These are phyloP conservation scores for Aspergillus sclerotiicarbonarius DNA, from an alignment of 495 filamentous ascomycete genomes.

Conservation along the genomic window DNA sequence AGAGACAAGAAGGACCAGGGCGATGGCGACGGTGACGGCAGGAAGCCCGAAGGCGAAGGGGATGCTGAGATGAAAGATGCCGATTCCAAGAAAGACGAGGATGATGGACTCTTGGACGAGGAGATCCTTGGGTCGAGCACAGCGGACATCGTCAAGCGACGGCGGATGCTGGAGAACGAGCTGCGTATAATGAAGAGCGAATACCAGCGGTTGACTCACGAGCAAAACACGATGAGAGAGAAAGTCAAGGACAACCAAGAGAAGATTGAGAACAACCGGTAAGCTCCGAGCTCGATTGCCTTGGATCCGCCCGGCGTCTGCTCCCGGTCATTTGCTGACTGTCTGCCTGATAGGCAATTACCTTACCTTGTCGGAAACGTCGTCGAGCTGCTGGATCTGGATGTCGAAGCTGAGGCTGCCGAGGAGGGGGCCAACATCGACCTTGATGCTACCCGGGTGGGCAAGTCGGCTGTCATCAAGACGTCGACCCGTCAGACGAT, in stretches of 20 bases:
- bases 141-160: slow-evolving; percentile 83
- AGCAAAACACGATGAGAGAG: slow-evolving; percentile 91
- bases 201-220: slow-evolving; percentile 87
- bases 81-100: slow-evolving; percentile 68
- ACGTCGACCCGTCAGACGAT: slow-evolving; percentile 99
- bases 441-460: slow-evolving; percentile 91
- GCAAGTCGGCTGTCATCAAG: slow-evolving; percentile 99
- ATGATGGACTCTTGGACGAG: slow-evolving; percentile 80
- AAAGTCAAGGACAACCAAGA: slow-evolving; percentile 99
- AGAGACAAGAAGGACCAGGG: slow-evolving; percentile 71
- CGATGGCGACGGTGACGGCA: slow-evolving; percentile 43
- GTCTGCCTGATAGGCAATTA: slow-evolving; percentile 66
- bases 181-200: slow-evolving; percentile 98
- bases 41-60: slow-evolving; percentile 57
- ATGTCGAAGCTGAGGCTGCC: slow-evolving; percentile 90
- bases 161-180: slow-evolving; percentile 92
- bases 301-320: not conserved
- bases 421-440: slow-evolving; percentile 99
- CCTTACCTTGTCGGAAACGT: slow-evolving; percentile 98
- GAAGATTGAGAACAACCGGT: slow-evolving; percentile 99
- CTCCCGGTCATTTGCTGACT: slow-evolving; percentile 14
- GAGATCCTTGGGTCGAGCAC: slow-evolving; percentile 90
- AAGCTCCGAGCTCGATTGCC: slow-evolving; percentile 23
- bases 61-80: slow-evolving; percentile 90
- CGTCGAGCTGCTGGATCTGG: slow-evolving; percentile 92